These are phyloP conservation scores for Penicillium longicatenatum DNA, from an alignment of 495 filamentous ascomycete genomes.

Conservation along the genomic window DNA sequence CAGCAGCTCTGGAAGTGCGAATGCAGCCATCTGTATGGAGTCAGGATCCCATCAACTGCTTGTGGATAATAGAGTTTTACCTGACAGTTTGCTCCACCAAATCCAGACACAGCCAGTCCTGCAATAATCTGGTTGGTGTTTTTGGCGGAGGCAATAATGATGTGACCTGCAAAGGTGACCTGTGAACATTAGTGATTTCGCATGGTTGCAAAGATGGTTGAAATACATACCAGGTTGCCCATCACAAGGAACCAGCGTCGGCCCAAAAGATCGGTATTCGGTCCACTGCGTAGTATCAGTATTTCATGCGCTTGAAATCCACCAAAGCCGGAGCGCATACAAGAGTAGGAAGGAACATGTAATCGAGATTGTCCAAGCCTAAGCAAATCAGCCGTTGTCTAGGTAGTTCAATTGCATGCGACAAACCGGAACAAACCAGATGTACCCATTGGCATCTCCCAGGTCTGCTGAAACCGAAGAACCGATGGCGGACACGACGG, in stretches of 20 bases:
- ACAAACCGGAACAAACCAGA: conserved; percentile 33
- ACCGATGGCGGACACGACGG: conserved; percentile 23
- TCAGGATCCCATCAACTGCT: neutral
- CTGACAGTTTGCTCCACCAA: conserved; percentile 29
- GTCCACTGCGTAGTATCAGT: conserved; percentile 18
- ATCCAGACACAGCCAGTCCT: conserved; percentile 25
- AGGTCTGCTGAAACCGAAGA: conserved; percentile 23
- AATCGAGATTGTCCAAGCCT: conserved; percentile 32
- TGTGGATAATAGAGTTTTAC: conserved; percentile 5
- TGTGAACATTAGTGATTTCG: neutral
- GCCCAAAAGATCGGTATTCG: conserved; percentile 29
- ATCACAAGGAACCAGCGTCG: conserved; percentile 31
- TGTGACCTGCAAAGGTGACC: conserved; percentile 27
- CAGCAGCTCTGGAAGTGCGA: conserved; percentile 30
- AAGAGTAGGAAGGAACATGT: conserved; percentile 30
- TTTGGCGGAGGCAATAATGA: conserved; percentile 27
- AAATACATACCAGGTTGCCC: conserved; percentile 23
- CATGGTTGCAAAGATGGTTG: neutral
- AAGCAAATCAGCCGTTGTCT: conserved; percentile 31
- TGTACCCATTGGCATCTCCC: conserved; percentile 23
- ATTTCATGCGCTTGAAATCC: neutral
- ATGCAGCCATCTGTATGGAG: conserved; percentile 26
- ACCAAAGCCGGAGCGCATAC: conserved; percentile 9
- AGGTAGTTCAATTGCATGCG: too few relatives aligned
- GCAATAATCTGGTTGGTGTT: conserved; percentile 26